These are phyloP conservation scores for Helenozyma rhizophorensis DNA, from an alignment of 805 yeast genomes.

Conservation along the genomic window DNA sequence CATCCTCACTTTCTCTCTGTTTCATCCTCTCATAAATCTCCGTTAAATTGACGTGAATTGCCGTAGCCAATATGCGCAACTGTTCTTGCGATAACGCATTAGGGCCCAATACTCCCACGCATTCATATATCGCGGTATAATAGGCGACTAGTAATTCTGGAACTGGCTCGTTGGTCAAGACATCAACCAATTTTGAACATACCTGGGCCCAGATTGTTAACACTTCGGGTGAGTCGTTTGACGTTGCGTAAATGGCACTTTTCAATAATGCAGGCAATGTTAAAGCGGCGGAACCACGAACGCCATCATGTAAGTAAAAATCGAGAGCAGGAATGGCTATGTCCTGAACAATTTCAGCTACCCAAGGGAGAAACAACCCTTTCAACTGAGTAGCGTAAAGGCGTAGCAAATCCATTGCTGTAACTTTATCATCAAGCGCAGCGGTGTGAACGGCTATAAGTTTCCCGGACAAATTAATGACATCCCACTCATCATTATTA, in stretches of 20 bases:
- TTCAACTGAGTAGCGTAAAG: conserved; percentile 82
- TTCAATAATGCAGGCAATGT: conserved; percentile 73
- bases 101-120: conserved; percentile 64
- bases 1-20: conserved; percentile 70
- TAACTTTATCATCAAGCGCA: conserved; percentile 86
- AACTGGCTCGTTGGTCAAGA: conserved; percentile 73
- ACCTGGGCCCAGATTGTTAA: conserved; percentile 68
- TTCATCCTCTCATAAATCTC: conserved; percentile 71
- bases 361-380: conserved; percentile 79
- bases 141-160: conserved; percentile 77
- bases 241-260: conserved; percentile 55
- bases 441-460: conserved; percentile 94
- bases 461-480: conserved; percentile 84
- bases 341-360: conserved; percentile 68
- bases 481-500: conserved; percentile 92
- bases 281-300: conserved; percentile 84
- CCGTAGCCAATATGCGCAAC: conserved; percentile 51
- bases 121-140: conserved; percentile 65
- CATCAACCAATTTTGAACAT: conserved; percentile 61
- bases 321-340: conserved; percentile 85
- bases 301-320: conserved; percentile 91
- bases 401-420: conserved; percentile 84
- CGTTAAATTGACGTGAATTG: conserved; percentile 55
- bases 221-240: conserved; percentile 56
- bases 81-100: conserved; percentile 53